Percentiles rank a stretch among this genome's conserved stretches.
Conservation (phyloP, 768 basidiomycete species). For the Heimioporus sp. region DNA sequence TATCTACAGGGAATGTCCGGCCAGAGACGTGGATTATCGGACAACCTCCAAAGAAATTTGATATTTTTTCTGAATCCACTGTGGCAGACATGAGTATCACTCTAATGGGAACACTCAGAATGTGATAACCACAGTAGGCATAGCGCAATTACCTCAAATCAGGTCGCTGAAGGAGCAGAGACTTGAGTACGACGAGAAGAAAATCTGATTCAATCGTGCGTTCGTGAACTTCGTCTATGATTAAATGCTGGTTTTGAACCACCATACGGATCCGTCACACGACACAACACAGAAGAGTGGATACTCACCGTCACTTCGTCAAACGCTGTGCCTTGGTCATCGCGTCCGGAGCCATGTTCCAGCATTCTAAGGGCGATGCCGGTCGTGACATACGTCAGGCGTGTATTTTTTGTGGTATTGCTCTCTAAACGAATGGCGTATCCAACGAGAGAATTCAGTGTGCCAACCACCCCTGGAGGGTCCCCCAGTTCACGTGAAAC, state of each 20-base stretch:
- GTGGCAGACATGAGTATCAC: slow-evolving; percentile 98
- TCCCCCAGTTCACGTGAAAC: slow-evolving; percentile 95
- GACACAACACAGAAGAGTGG: slow-evolving; percentile 1
- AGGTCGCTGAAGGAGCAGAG: slow-evolving; percentile 68
- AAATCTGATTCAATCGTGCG: slow-evolving; percentile 97
- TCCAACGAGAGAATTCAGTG: slow-evolving; percentile 77
- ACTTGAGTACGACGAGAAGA: slow-evolving; percentile 88
- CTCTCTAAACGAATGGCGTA: slow-evolving; percentile 94
- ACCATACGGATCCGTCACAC: background rate
- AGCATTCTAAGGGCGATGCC: slow-evolving; percentile 97
- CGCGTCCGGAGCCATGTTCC: slow-evolving; percentile 74
- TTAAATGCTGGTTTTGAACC: slow-evolving; percentile 64
- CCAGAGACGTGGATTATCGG: slow-evolving; percentile 89
- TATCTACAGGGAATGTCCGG: slow-evolving; percentile 89
- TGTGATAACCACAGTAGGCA: background rate
- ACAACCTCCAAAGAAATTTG: slow-evolving; percentile 82
- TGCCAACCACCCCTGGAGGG: slow-evolving; percentile 72
- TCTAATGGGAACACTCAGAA: slow-evolving; percentile 38
- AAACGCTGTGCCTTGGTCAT: slow-evolving; percentile 75
- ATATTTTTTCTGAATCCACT: slow-evolving; percentile 87
- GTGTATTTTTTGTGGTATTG: slow-evolving; percentile 75
- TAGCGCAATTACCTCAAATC: slow-evolving; percentile 69
- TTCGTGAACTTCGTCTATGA: slow-evolving; percentile 98
- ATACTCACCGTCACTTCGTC: slow-evolving; percentile 87
- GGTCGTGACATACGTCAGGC: slow-evolving; percentile 84